Conservation (phyloP, 345 rosid species). For the Carallia pectinifolia region DNA sequence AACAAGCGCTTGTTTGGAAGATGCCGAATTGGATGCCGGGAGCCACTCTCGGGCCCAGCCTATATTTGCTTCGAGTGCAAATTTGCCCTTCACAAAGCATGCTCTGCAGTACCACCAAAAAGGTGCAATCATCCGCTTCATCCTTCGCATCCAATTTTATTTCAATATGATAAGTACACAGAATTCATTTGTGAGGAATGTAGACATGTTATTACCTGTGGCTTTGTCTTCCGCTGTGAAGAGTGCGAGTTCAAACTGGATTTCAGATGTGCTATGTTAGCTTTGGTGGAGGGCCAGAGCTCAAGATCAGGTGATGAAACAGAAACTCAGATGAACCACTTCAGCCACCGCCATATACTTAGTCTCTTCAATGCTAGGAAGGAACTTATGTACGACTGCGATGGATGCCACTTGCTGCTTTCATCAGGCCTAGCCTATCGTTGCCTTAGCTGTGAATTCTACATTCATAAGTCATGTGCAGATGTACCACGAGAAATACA, state of each 20-base stretch:
- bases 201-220: background rate
- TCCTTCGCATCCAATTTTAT: background rate
- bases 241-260: background rate
- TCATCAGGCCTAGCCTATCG: background rate
- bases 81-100: background rate
- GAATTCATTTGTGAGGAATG: background rate
- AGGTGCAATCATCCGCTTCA: background rate
- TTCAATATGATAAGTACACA: background rate
- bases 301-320: background rate
- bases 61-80: background rate
- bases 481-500: background rate
- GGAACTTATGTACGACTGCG: background rate
- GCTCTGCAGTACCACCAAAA: background rate
- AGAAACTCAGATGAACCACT: background rate
- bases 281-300: background rate
- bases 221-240: constrained; percentile 1
- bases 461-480: background rate
- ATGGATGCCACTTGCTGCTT: background rate
- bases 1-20: background rate
- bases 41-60: background rate
- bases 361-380: background rate
- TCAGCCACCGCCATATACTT: background rate
- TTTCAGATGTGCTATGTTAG: background rate
- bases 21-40: background rate
- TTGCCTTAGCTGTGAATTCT: background rate